phyloP scores from a whole-genome alignment of 2,329 filamentous ascomycete genomes.

The Pyrenophora tritici-repentis region DNA sequence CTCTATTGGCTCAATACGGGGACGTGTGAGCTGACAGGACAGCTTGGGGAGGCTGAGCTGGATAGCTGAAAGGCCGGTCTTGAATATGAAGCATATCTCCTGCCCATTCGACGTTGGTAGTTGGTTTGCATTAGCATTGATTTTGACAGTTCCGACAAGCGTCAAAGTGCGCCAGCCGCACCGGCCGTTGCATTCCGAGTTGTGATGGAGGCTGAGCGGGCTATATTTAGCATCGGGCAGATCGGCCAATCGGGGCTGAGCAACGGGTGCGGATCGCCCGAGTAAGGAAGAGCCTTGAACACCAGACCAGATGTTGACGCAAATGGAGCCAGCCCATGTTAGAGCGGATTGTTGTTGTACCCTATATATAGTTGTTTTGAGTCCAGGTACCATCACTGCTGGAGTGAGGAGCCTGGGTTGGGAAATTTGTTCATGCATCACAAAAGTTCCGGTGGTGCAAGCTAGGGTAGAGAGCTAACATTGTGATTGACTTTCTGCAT shows the following conservation, averaged over 20 bases:
- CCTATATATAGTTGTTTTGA: background rate
- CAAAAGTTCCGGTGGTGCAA: background rate
- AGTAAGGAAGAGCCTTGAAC: conserved; percentile 6
- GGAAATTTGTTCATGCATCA: background rate
- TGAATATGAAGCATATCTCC: no score
- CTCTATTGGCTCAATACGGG: conserved; percentile 5
- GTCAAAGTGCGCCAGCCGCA: background rate
- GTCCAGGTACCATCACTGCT: background rate
- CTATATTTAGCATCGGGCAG: conserved; percentile 25
- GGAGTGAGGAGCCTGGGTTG: background rate
- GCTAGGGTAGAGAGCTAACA: background rate
- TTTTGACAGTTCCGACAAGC: background rate
- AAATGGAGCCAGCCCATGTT: background rate
- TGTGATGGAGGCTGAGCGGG: conserved; percentile 24
- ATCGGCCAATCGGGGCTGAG: conserved; percentile 12
- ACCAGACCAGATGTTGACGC: background rate
- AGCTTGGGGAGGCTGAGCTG: conserved; percentile 7
- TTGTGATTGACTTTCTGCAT: background rate
- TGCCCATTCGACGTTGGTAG: background rate
- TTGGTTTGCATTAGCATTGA: no score
- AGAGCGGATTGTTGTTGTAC: background rate
- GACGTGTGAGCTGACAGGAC: conserved; percentile 2
- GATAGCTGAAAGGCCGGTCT: conserved; percentile 5
- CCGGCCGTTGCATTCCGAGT: background rate
- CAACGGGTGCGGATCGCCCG: conserved; percentile 10